Base-by-base conservation (phyloP, 2,329 filamentous ascomycete species). In the Dactylellina cionopaga region DNA sequence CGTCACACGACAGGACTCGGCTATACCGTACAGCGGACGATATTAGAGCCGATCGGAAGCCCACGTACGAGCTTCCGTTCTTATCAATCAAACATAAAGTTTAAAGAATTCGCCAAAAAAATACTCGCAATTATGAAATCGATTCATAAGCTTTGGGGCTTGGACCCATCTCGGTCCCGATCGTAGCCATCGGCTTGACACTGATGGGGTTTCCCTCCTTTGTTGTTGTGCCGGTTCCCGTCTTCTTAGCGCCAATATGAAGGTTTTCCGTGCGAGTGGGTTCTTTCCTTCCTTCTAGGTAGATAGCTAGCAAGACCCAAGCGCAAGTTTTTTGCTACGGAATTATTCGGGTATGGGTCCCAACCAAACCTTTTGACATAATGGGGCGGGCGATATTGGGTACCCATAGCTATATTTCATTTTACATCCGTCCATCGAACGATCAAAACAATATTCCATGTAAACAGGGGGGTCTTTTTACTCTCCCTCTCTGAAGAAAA, bases 131-230 rank as follows among this genome's bases (percentile, higher is more conserved):
- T 39, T 25, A 10, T 44, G 31, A 29, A 49, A 22, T 24, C 27
- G 51, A 58, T 66, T 66, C 62, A 66, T 66, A 56, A 66, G 39
- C 43, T 46, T 51, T 58, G 62, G 43, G 62, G 62, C 60, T 55
- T 65, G 39, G 51, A 65, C 49, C 60, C 25, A 27, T 44, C 47
- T 25, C 33, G 24, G n/a, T 2, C 9, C 22, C 24, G 29, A 33
- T 51, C 29, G 22, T 31, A 39, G 25, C 22, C 29, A 46, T 65
- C 22, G 46, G 27, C 33, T 37, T 29, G 49, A 25, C 29, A 5
- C 13, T 52, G 29, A n/a, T 15, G 3, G n/a, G 11, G 29, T 49
- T 15, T 49, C 19, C n/a, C 17, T 9, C 31, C 49, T 29, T 19
- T 54, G 41, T 55, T 27, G 39, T 49, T 58, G 51, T 66, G 62